Base-by-base conservation (phyloP, 2,329 filamentous ascomycete genomes). In the Lachnellula hyalina region DNA sequence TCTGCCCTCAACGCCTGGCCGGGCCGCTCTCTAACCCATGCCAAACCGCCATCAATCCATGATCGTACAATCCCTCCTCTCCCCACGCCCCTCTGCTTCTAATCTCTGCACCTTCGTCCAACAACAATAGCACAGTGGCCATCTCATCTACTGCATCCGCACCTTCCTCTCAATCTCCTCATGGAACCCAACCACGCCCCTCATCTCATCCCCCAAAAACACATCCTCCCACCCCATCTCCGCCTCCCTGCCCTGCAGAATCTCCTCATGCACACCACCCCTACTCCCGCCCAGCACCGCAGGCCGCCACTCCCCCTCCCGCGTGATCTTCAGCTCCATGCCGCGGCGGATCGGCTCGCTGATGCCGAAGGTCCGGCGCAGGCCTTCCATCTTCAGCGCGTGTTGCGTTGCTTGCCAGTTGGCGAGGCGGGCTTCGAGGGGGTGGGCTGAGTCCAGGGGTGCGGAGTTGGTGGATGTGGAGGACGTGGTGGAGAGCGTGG, bases 101-200 rank as follows among this genome's bases (percentile, higher is more conserved):
- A 14, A 17, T 15, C 36, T 9, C 36, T 9, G 4, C n/a, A 7
- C 36, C 12, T 7, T 8, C n/a, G 12, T 2, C 25, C 1, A 5
- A 25, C 25, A 25, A 4, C 25, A 38, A 14, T 40, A 17, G 4
- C 49, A 19, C 34, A n/a, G 19, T 21, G 3, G 19, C 47, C n/a
- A 49, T 45, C 23, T 21, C 61, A 49, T 53, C 55, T 63, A 65
- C 54, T 61, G 55, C 83, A 96, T 95, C 80, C 85, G 88, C 73
- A 96, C 77, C 80, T 90, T 90, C 73, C 83, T 82, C 84, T 96
- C 93, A 84, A 96, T 91, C 82, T 97, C 93, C 54, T 90, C 86
- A 66, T 96, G 91, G 74, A 96, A 85, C 51, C 86, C 83, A 23
- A 86, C 82, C 42, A 83, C 76, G 58, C 82, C 80, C 65, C 85